Base-by-base conservation (phyloP, 495 filamentous ascomycete genomes). In the Aspergillus hancockii region DNA sequence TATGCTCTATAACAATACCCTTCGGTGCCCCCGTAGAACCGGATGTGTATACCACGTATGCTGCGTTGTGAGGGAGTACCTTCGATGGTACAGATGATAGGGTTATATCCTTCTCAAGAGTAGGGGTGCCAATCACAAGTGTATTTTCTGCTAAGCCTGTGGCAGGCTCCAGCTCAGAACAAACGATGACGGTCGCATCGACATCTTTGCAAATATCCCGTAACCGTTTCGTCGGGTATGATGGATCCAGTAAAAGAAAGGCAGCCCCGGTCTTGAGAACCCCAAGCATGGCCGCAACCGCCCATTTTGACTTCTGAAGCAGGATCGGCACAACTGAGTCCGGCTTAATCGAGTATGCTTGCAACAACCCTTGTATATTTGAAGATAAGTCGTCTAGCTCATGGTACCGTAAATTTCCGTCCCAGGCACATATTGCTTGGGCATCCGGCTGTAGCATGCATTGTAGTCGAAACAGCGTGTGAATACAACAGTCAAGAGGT, bases 1-100 rank as follows among this genome's bases (percentile, higher is more conserved):
- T 57, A 58, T 83, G 81, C 31, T 68, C 61, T 21, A 80, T 62
- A 2, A 79, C 63, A 25, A 77, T 70, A 1, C 77, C 81, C 63
- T 77, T 78, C 12, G 75, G 75, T 32, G 62, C 70, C 10, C 73
- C 74, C 4, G 75, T 77, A 1, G 61, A 68, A 0, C 75, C 75
- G 14, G 71, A 75, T 10, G 75, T 79, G 41, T 68, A 78, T 7
- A 72, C 61, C 5, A 64, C 52, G 45, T 55, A 70, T 28, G 47
- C 38, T 12, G 49, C 55, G 58, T 55, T 50, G 18, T 21, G 19
- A 7, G 51, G 9, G 2, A 14, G 2, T 36, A 22, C 22, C 30
- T 32, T 25, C 9, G 25, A n/a, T 7, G 55, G 46, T 21, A 14
- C 19, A 36, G 1, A 12, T 49, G 46, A 14, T 1, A 12, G 8